Conservation (phyloP, 768 basidiomycete genomes). For the Auricularia cornea region DNA sequence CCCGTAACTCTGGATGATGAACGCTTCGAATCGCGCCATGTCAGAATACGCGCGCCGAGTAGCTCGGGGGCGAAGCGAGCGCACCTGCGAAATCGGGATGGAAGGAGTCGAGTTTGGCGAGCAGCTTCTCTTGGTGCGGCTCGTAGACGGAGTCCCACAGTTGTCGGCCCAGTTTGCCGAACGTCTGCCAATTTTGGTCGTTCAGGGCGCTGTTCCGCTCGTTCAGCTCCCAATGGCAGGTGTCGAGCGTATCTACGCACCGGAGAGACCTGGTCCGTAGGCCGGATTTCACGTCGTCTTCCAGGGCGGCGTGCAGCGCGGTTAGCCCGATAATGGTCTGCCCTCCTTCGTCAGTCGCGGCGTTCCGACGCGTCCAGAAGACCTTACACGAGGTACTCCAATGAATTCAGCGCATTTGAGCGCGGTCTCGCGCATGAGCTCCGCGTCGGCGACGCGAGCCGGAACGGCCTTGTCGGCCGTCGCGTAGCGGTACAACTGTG, state of each 20-base stretch:
- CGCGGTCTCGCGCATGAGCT: slow-evolving; percentile 82
- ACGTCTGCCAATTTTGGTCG: slow-evolving; percentile 55
- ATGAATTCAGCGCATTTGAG: slow-evolving; percentile 86
- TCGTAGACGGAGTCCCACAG: slow-evolving; percentile 86
- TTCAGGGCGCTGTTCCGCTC: background rate
- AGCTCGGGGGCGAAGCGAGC: slow-evolving; percentile 28
- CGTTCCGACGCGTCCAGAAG: background rate
- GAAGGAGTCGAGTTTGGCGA: slow-evolving; percentile 76
- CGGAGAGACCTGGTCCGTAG: slow-evolving; percentile 61
- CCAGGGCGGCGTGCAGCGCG: slow-evolving; percentile 65
- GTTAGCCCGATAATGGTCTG: slow-evolving; percentile 79
- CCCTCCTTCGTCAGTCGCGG: background rate
- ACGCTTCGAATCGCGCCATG: slow-evolving; percentile 36
- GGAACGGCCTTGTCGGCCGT: slow-evolving; percentile 40
- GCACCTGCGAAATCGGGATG: slow-evolving; percentile 92
- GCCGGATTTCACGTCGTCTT: slow-evolving; percentile 69
- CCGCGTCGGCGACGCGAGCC: slow-evolving; percentile 62
- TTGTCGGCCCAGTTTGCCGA: slow-evolving; percentile 54
- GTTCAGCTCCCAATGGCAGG: too few relatives aligned
- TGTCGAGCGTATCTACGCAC: slow-evolving; percentile 31
- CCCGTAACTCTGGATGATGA: slow-evolving; percentile 83
- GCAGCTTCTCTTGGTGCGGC: slow-evolving; percentile 83
- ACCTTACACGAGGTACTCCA: slow-evolving; percentile 71
- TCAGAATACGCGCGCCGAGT: background rate
- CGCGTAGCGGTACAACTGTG: slow-evolving; percentile 73